phyloP scores from a whole-genome alignment of 2,329 filamentous ascomycete species.

The Trichoderma afroharzianum region DNA sequence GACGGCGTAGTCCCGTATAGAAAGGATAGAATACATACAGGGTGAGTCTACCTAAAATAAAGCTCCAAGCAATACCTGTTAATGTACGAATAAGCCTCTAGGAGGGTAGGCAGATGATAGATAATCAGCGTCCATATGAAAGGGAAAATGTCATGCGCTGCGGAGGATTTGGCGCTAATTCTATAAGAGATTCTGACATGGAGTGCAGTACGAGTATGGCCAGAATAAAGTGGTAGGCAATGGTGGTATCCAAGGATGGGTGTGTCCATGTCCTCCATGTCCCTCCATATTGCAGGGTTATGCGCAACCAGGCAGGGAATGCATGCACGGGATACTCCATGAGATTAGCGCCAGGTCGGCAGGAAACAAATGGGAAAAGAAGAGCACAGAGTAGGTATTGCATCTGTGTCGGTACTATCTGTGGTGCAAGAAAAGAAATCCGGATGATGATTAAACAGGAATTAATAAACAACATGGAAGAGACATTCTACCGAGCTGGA shows the following conservation, averaged over 20 bases:
- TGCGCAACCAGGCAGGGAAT: not conserved
- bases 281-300: not conserved
- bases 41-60: not conserved
- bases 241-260: not conserved
- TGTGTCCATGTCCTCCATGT: not conserved
- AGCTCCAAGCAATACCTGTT: not conserved
- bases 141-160: not conserved
- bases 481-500: not conserved
- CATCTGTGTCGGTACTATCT: too few species aligned
- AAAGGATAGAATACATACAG: not conserved
- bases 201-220: not conserved
- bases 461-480: not conserved
- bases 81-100: too few species aligned
- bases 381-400: not conserved
- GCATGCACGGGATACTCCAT: not conserved
- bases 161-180: not conserved
- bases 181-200: not conserved
- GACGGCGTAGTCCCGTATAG: not conserved
- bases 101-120: too few species aligned
- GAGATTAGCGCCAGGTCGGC: not conserved
- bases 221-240: not conserved
- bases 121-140: not conserved
- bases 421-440: not conserved
- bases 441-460: not conserved
- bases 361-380: not conserved